Evolutionary conservation across 2,329 filamentous ascomycete genomes (phyloP), one percentile per base, ranked within the genome.

Genomic region (Macrophomina tecta): DNA sequence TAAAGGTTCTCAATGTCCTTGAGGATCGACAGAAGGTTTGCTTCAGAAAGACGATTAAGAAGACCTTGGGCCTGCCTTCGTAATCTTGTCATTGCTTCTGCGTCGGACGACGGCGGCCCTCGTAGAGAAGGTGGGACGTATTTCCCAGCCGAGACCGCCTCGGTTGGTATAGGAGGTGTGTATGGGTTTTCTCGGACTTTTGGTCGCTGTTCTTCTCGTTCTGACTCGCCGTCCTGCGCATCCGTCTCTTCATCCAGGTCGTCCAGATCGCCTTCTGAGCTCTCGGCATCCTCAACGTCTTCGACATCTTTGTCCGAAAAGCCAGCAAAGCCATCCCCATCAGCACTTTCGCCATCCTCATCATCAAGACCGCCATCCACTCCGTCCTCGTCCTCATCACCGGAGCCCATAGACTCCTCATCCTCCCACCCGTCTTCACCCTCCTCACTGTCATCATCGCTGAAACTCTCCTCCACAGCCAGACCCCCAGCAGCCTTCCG

Each of bases 21-120:
- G 3, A 97, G 82, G 64, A 98, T 97, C 1, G 92, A 91, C 5
- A 97, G 79, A 69, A 99, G 84, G 72, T 95, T 98, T 45, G 93
- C 89, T 75, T 98, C 94, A 0, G 95, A 97, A 38, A 99, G 84
- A 75, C 94, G 90, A 78, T 99, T 99, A 75, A 99, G 86, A 18
- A 95, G 85, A 74, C 95, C 94, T 76, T 98, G 93, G 0, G 92
- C 84, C 74, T 96, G 92, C 69, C 92, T 88, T 67, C 89, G 89
- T 60, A 99, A 82, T 46, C 91, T 89, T 12, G 84, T 83, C 56
- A 91, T 82, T 49, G 86, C 82, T 76, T 96, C 91, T 1, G 86
- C 84, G 69, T 91, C 89, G 0, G 88, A 87, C 1, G 85, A 83
- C 2, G 86, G 79, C 40, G 85, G 81, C 71, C 86, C 89, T 55